phyloP scores from a whole-genome alignment of 805 yeast genomes.

The Pichia ethanolica region DNA sequence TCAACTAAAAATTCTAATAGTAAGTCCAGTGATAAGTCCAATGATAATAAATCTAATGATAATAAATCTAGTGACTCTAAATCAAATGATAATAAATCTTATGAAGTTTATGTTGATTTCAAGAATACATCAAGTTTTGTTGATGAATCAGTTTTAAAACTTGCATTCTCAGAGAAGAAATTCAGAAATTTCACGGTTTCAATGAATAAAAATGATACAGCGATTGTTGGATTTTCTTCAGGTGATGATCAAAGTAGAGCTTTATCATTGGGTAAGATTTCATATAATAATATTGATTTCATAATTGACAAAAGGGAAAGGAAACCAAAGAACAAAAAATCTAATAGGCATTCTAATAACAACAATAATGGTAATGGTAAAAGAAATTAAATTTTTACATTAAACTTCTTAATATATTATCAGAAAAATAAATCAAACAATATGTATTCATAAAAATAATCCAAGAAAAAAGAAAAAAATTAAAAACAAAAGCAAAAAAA shows the following conservation, averaged over 20 bases:
- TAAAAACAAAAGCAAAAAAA: background rate
- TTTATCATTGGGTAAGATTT: background rate
- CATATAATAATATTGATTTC: background rate
- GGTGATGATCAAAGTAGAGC: slow-evolving; percentile 3
- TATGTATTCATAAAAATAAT: background rate
- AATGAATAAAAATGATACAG: background rate
- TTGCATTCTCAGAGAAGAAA: background rate
- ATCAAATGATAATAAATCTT: background rate
- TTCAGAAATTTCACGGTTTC: background rate
- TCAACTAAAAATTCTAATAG: too few species aligned
- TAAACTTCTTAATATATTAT: too few species aligned
- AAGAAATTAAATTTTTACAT: background rate
- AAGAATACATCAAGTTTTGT: background rate
- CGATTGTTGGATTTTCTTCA: slow-evolving; percentile 2
- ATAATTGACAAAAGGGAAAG: slow-evolving; percentile 1
- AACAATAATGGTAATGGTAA: background rate
- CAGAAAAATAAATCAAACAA: too few species aligned
- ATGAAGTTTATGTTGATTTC: slow-evolving; percentile 3
- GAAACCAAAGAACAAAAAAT: background rate
- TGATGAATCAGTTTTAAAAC: background rate
- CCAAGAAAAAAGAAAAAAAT: background rate
- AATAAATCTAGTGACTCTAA: too few species aligned
- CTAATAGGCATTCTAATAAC: background rate
- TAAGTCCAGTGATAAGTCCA: too few species aligned
- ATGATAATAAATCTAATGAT: too few species aligned